phyloP scores from a whole-genome alignment of 768 basidiomycete genomes.

The Naganishia randhawae region DNA sequence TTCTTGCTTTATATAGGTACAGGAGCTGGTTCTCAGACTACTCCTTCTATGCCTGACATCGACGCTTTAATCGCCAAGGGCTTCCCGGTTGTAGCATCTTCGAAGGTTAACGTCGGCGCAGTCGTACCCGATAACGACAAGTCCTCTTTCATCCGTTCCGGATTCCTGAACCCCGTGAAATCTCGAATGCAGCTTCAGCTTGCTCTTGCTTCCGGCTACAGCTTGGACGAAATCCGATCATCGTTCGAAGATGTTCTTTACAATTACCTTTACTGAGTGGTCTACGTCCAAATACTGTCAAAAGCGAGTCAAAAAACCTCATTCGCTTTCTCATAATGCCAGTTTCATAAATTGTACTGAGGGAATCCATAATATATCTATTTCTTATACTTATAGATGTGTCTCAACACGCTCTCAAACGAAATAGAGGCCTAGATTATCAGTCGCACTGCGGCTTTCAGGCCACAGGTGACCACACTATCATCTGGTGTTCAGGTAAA shows the following conservation, averaged over 20 bases:
- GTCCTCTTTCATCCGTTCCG: conserved; percentile 34
- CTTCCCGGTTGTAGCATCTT: conserved; percentile 34
- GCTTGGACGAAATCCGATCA: conserved; percentile 17
- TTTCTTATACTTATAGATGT: too few relatives aligned
- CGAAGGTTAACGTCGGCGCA: conserved; percentile 32
- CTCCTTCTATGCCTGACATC: conserved; percentile 20
- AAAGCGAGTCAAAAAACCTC: neutral
- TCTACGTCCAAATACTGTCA: neutral
- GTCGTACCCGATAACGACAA: conserved; percentile 30
- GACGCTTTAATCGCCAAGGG: conserved; percentile 30
- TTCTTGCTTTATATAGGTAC: conserved; percentile 16
- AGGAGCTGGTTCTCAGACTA: conserved; percentile 33
- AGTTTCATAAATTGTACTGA: neutral
- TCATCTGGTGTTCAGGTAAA: conserved; percentile 44
- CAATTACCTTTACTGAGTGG: conserved; percentile 18
- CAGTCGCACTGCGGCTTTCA: too few relatives aligned
- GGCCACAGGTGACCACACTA: too few relatives aligned
- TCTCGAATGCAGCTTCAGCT: conserved; percentile 39
- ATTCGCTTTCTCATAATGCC: neutral
- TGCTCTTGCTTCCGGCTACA: conserved; percentile 34
- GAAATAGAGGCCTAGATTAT: too few relatives aligned
- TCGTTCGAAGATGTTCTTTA: conserved; percentile 26
- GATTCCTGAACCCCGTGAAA: conserved; percentile 38
- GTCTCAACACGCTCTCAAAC: too few relatives aligned
- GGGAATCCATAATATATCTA: neutral